Evolutionary conservation across 768 basidiomycete genomes (phyloP).

Genomic region (Hericium rajendrae): DNA sequence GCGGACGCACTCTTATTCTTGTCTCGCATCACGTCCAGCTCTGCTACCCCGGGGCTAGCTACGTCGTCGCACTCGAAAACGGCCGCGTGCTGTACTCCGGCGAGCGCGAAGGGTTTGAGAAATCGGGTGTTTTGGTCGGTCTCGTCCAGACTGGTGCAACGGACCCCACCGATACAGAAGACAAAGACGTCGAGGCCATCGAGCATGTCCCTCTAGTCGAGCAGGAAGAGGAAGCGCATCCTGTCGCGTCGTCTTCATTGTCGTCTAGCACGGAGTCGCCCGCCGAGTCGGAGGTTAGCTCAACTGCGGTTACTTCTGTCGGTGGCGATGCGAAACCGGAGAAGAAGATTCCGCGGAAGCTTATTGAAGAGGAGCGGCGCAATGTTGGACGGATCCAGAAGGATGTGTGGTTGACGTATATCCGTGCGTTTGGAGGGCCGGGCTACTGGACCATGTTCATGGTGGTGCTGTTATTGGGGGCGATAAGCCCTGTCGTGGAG

Average conservation of each 20-base stretch:
- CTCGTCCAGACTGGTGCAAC: conserved; percentile 49
- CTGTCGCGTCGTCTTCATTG: conserved; percentile 12
- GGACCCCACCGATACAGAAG: conserved; percentile 28
- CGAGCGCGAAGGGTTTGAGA: conserved; percentile 48
- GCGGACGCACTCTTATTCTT: conserved; percentile 74
- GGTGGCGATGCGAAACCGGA: conserved; percentile 18
- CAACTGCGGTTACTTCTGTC: conserved; percentile 29
- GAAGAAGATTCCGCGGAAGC: conserved; percentile 64
- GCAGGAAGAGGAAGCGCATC: conserved; percentile 22
- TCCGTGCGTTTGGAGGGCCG: conserved; percentile 29
- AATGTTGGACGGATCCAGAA: conserved; percentile 38
- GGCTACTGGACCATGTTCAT: conserved; percentile 31
- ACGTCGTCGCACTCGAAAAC: conserved; percentile 77
- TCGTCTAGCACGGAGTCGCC: neutral
- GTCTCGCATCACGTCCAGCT: conserved; percentile 94
- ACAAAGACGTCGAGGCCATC: conserved; percentile 26
- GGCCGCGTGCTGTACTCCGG: conserved; percentile 75
- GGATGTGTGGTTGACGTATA: conserved; percentile 37
- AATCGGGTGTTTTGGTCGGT: conserved; percentile 54
- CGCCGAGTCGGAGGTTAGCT: conserved; percentile 30
- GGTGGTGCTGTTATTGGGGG: conserved; percentile 26
- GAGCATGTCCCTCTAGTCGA: conserved; percentile 15
- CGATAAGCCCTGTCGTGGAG: conserved; percentile 34
- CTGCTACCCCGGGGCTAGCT: conserved; percentile 68
- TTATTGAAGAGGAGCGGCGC: conserved; percentile 59